Evolutionary conservation across 768 basidiomycete genomes (phyloP).

Genomic region (Cyathus striatus): DNA sequence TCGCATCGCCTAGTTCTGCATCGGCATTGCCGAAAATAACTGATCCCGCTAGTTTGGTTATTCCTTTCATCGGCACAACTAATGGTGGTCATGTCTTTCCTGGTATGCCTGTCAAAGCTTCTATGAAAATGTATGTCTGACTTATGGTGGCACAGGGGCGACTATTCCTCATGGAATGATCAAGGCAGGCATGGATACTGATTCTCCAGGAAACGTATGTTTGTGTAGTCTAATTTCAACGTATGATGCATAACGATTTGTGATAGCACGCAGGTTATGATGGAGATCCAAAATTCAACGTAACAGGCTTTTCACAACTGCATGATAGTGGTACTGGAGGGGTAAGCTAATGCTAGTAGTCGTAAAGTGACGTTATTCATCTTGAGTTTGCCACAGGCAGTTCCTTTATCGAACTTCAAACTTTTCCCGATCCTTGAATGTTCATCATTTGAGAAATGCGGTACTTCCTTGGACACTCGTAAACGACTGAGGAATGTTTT

Average conservation of each 20-base stretch:
- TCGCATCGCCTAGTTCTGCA: not conserved
- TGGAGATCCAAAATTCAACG: slow-evolving; percentile 33
- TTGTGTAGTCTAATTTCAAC: not conserved
- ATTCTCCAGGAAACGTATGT: slow-evolving; percentile 54
- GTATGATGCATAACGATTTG: not conserved
- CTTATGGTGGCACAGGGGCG: slow-evolving; percentile 35
- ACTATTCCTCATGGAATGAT: slow-evolving; percentile 69
- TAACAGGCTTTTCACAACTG: slow-evolving; percentile 58
- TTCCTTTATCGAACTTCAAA: slow-evolving; percentile 60
- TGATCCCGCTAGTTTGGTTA: slow-evolving; percentile 42
- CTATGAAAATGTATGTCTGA: too few species aligned
- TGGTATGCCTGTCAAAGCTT: too few species aligned
- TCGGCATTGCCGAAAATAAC: slow-evolving; percentile 15
- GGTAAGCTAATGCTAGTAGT: slow-evolving; percentile 21
- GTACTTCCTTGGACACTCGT: slow-evolving; percentile 38
- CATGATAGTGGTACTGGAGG: slow-evolving; percentile 64
- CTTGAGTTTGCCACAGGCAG: slow-evolving; percentile 23
- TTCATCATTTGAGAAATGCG: slow-evolving; percentile 46
- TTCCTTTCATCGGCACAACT: slow-evolving; percentile 59
- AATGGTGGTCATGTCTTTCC: slow-evolving; percentile 66
- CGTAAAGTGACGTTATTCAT: not conserved
- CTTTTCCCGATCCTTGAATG: slow-evolving; percentile 50
- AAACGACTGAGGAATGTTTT: slow-evolving; percentile 45
- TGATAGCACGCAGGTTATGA: slow-evolving; percentile 45
- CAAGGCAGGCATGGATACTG: slow-evolving; percentile 64